Evolutionary conservation across 805 yeast species (phyloP), one percentile per base, ranked within the genome.

Genomic region (Ogataea ramenticola): DNA sequence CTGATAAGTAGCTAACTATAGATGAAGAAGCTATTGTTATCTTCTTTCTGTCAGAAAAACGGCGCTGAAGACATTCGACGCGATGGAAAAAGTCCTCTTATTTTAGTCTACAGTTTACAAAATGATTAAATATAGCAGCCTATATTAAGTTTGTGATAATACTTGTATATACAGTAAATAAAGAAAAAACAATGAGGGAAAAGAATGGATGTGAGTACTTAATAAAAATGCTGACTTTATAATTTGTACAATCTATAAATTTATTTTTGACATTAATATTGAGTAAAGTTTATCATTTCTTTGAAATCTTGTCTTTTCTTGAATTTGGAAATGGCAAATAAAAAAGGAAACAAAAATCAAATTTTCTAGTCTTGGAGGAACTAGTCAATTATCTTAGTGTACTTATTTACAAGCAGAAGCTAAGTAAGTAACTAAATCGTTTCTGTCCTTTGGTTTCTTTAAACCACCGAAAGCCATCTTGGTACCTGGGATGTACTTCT

Each of bases 381-480:
- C 3, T 11, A 29, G 11, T 12, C 4, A 22, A 42, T 33, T 20
- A 15, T 22, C 14, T 37, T 20, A 35, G 16, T 16, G 16, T 26
- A 39, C 48, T 63, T 73, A 75, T 69, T 75, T 75, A 53, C 70
- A 54, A 46, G 82, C 81, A 46, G 61, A 58, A 36, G 60, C 63
- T 67, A 91, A 77, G 85, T 88, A 91, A 61, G 98, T 80, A 64
- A 91, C 73, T 70, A 93, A 75, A 70, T 93, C 98, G 75, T 87
- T 86, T 83, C 98, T 88, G 79, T 93, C 99, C 84, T 89, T 91
- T 55, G 89, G 83, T 81, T 93, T 93, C 90, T 93, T 93, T 73
- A 93, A 81, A 77, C 99, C 99, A 75, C 96, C 99, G 63, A 91
- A 93, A 55, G 99, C 98, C 99, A 93, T 93, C 86, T 93, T 93